Base-by-base conservation (phyloP, 2,329 filamentous ascomycete species). In the Cytospora piceicola region DNA sequence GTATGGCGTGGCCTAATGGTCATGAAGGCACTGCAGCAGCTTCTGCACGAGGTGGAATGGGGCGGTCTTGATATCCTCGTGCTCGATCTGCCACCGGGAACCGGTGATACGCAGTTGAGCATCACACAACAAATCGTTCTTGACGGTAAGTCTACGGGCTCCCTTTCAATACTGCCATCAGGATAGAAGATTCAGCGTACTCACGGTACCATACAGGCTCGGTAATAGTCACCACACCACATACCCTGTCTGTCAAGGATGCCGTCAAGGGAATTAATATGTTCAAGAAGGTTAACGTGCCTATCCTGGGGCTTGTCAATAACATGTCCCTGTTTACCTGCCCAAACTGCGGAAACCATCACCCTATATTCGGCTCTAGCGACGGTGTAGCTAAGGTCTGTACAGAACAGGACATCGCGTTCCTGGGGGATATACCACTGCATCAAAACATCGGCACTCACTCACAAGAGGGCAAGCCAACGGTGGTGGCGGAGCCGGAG, bases 1-100 rank as follows among this genome's bases (percentile, higher is more conserved):
- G 94, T 95, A 36, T 99, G 95, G 95, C 88, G 95, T 60, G 95
- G 95, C 0, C 85, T 97, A 2, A 97, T 99, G 94, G 92, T 98
- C 17, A 96, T 96, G 84, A 99, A 98, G 75, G 95, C 95, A 0
- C 84, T 99, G 69, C 94, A 97, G 71, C 95, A 99, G 75, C 87
- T 99, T 6, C 85, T 99, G 9, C 94, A 97, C 75, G 93, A 97
- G 71, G 95, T 99, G 0, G 91, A 95, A 61, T 99, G 95, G 95
- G 92, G 90, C 17, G 89, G 89, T 15, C 81, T 99, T 3, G 95
- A 99, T 75, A 80, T 98, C 2, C 82, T 99, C 0, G 90, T 99
- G 4, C 81, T 99, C 2, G 95, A 99, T 75, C 79, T 99, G 58
- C 95, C 95, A 0, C 95, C 95, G 0, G 95, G 95, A 3, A 99